Evolutionary conservation across 331 rosid genomes (phyloP), one percentile per base, ranked within the genome.

Genomic region (Dryas integrifolia): DNA sequence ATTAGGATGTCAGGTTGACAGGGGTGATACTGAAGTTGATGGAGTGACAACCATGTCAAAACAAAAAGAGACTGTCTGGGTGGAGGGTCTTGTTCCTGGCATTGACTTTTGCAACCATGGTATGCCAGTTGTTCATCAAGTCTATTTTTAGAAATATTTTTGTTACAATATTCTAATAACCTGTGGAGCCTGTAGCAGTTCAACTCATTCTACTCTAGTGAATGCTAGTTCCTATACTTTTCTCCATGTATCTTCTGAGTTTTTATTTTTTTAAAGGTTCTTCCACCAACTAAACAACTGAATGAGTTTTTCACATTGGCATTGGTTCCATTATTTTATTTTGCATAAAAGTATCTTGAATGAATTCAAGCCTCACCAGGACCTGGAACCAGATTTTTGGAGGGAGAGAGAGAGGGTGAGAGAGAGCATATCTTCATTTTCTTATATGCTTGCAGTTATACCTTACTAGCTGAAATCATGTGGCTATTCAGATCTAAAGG

Each of bases 61-160:
- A 1, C 81, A 81, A 76, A 86, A 74, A 70, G 93, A 82, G 74
- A 87, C 85, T 70, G 84, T 95, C 57, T 95, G 96, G 90, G 98
- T 91, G 75, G 97, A 95, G 87, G 98, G 98, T 80, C 96, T 92
- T 88, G 96, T 91, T 69, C 98, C 98, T 48, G 98, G 92, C 69
- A 84, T 95, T 82, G 98, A 95, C 85, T 92, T 95, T 77, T 89
- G 98, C 81, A 95, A 92, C 86, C 98, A 94, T 70, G 96, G 98
- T 94, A 85, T 73, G 70, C 47, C n/a, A 16, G 15, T 52, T 61
- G 56, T 4, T 55, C n/a, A 18, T 62, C 35, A n/a, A 7, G 15
- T 7, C 9, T 43, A 11, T 15, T 13, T 16, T 14, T 21, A 24
- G 41, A 45, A 2, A 15, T 50, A 38, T 3, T 24, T 3, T 66